Base-by-base conservation (phyloP, 2,329 filamentous ascomycete genomes). In the Ceratocystis harringtonii region DNA sequence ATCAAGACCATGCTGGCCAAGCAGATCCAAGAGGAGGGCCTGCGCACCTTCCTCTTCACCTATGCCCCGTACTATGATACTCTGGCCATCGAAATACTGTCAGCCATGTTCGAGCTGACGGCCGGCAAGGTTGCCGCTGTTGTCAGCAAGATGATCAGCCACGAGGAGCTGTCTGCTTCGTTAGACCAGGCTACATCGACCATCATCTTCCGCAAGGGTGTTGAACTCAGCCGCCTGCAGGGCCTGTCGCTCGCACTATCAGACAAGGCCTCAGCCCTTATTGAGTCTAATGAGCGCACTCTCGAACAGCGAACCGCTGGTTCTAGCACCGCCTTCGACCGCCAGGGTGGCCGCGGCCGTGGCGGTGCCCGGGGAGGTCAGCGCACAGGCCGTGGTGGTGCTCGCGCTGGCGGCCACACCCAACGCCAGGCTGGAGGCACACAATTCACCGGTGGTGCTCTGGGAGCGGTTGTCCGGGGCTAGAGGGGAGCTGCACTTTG, bases 31-130 rank as follows among this genome's bases (percentile, higher is more conserved):
- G 94, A 99, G 76, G 94, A 99, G 80, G 94, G 95, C 71, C 86
- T 99, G 64, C 86, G 94, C 71, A 99, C 94, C 65, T 99, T 97
- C 76, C 90, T 99, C 71, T 99, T 99, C 83, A 99, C 94, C 65
- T 99, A 99, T 77, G 94, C 95, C 45, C 94, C 94, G 64, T 99
- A 95, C 83, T 99, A 99, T 80, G 94, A 99, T 78, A 97, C 94
- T 25, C 85, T 99, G 68, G 87, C 91, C 68, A 82, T 96, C 71
- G 81, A 84, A 70, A 95, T 92, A 28, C 83, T 99, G 68, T 87
- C 90, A 69, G 81, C 80, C 70, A 99, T 99, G 94, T 99, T 99
- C 76, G 94, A 99, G 78, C 86, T 99, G 28, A 84, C 92, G 66
- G 80, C 87, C 71, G 84, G 87, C 78, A 97, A 97, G 83, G 92